Evolutionary conservation across 495 filamentous ascomycete genomes (phyloP).

Genomic region (Poronia punctata): DNA sequence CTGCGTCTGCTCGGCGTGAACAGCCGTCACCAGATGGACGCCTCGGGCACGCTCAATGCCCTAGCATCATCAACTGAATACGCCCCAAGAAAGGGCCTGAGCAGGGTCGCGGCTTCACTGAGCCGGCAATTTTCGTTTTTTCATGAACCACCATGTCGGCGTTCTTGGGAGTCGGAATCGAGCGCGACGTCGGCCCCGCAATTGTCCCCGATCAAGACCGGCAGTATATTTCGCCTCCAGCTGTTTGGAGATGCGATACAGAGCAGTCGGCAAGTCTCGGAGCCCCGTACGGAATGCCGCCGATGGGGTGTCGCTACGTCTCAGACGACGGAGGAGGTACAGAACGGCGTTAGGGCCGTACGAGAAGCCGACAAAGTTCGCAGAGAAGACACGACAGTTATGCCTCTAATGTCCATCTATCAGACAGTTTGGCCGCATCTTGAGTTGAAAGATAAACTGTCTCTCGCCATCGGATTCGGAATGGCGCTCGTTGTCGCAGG

Average conservation of each 20-base stretch:
- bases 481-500: slow-evolving; percentile 58
- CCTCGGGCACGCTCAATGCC: slow-evolving; percentile 1
- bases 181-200: not conserved
- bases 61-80: not conserved
- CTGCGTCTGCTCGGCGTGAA: slow-evolving; percentile 7
- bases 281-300: slow-evolving; percentile 1
- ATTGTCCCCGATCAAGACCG: slow-evolving; percentile 5
- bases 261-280: slow-evolving; percentile 6
- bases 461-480: slow-evolving; percentile 55
- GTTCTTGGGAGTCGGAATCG: not conserved
- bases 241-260: slow-evolving; percentile 13
- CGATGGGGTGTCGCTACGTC: not conserved
- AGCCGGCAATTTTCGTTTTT: slow-evolving; percentile 6
- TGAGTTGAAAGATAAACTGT: slow-evolving; percentile 37
- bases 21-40: slow-evolving; percentile 3
- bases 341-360: not conserved
- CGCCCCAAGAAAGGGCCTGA: slow-evolving; percentile 1
- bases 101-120: slow-evolving; percentile 5
- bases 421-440: slow-evolving; percentile 67
- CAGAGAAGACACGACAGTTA: slow-evolving; percentile 12
- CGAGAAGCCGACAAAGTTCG: slow-evolving; percentile 10
- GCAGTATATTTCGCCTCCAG: slow-evolving; percentile 15
- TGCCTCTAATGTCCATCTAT: slow-evolving; percentile 55
- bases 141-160: not conserved
- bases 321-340: not conserved